Evolutionary conservation across 805 yeast species (phyloP).

Genomic region (Cyberlindnera americana): DNA sequence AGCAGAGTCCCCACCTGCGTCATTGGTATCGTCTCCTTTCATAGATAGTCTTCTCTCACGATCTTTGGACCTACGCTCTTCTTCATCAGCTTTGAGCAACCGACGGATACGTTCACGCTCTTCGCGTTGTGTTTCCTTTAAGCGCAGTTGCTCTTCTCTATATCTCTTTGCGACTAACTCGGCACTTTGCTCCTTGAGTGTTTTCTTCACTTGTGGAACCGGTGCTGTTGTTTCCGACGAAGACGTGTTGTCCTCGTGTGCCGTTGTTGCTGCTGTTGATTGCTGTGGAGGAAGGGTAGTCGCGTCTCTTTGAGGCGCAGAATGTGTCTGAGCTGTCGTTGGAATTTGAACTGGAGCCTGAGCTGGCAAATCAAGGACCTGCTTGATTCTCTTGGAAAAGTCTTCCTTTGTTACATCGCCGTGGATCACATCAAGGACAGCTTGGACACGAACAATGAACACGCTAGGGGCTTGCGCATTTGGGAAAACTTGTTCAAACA

Average conservation of each 20-base stretch:
- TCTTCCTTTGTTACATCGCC: conserved; percentile 29
- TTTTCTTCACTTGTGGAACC: conserved; percentile 11
- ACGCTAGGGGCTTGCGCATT: conserved; percentile 51
- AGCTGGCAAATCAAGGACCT: conserved; percentile 7
- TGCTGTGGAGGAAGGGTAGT: not conserved
- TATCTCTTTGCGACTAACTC: conserved; percentile 36
- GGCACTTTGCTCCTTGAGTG: conserved; percentile 40
- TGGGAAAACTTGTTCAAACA: conserved; percentile 56
- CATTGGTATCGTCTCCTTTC: conserved; percentile 23
- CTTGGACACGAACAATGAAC: conserved; percentile 48
- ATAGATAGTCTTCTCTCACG: conserved; percentile 23
- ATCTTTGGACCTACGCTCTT: conserved; percentile 35
- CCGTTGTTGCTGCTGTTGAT: conserved; percentile 6
- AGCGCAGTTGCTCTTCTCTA: conserved; percentile 35
- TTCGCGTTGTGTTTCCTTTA: conserved; percentile 36
- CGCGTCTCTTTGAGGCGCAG: too few species aligned
- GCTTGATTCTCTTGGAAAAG: conserved; percentile 29
- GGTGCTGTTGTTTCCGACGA: conserved; percentile 2
- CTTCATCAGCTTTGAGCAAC: conserved; percentile 50
- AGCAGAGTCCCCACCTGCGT: conserved; percentile 27
- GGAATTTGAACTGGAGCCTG: not conserved
- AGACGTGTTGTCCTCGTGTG: conserved; percentile 13
- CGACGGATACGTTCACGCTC: conserved; percentile 56
- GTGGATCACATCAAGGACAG: conserved; percentile 41
- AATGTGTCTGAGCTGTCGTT: not conserved